Evolutionary conservation across 345 rosid genomes (phyloP), one percentile per base, ranked within the genome.

Genomic region (Boechera stricta): DNA sequence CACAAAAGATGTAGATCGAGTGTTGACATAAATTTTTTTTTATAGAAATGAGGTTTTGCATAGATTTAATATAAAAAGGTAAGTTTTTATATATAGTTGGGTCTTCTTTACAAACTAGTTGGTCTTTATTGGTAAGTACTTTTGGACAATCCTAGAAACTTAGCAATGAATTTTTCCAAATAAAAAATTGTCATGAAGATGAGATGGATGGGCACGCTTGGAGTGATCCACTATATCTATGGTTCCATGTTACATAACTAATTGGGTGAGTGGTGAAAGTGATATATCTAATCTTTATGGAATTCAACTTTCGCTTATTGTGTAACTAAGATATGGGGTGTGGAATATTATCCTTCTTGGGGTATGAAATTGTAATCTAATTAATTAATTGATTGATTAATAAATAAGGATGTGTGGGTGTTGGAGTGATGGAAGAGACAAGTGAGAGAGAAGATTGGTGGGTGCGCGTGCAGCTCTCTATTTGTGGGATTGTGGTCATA

Each of bases 391-490:
- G 67, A 45, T 55, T 48, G 67, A 65, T 77, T 71, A 77, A 65
- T 57, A 72, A 78, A 72, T 31, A 66, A 72, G 49, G 47, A 51
- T 49, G 52, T 72, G 81, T 57, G 47, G 31, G 72, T 33, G 72
- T 36, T 36, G 56, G 49, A 67, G 82, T 78, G 78, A 78, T 41
- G 76, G 59, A 66, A 64, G 44, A 63, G 80, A 39, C 45, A 49
- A 70, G 75, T 72, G 54, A 74, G 66, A 52, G 45, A 48, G 57
- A 79, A 80, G 86, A 81, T 86, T 77, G 86, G 89, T 88, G 91
- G 86, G 67, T 88, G 90, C 96, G 92, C 92, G 83, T 88, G 93
- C 91, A 76, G 79, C 72, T 51, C 75, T 52, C 63, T 78, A 76
- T 77, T 74, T 65, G 87, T 83, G 89, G 88, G 84, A 83, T 76